Evolutionary conservation across 1,284 basidiomycete species (phyloP).

Genomic region (Coriolopsis trogii): DNA sequence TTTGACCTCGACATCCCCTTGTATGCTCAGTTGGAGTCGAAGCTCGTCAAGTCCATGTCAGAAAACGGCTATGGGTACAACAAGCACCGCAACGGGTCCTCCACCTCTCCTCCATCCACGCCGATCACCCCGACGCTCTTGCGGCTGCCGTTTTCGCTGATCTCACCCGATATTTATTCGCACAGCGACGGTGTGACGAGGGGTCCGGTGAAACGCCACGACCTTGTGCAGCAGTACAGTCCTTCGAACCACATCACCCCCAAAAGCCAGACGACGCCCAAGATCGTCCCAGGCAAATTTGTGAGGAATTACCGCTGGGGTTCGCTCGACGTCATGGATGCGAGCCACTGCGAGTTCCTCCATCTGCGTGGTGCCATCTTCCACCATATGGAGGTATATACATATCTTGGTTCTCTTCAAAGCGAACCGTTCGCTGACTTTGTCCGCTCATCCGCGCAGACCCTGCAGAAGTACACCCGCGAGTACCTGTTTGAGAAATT

Average conservation of each 20-base stretch:
- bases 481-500: slow-evolving; percentile 83
- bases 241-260: slow-evolving; percentile 47
- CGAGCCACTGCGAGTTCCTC: slow-evolving; percentile 76
- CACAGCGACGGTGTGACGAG: slow-evolving; percentile 76
- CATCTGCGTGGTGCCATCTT: slow-evolving; percentile 74
- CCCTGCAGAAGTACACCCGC: slow-evolving; percentile 79
- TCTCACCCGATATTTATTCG: slow-evolving; percentile 79
- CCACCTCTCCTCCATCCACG: slow-evolving; percentile 64
- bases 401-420: slow-evolving; percentile 34
- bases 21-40: slow-evolving; percentile 42
- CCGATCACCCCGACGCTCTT: slow-evolving; percentile 58
- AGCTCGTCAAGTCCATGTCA: slow-evolving; percentile 41
- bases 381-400: slow-evolving; percentile 75
- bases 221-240: slow-evolving; percentile 70
- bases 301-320: slow-evolving; percentile 79
- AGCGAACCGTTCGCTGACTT: slow-evolving; percentile 23
- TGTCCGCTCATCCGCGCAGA: slow-evolving; percentile 45
- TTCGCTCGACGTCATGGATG: slow-evolving; percentile 74
- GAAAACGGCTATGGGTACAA: slow-evolving; percentile 57
- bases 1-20: slow-evolving; percentile 70
- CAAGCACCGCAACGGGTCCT: slow-evolving; percentile 50
- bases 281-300: slow-evolving; percentile 61
- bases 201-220: slow-evolving; percentile 57
- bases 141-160: slow-evolving; percentile 74
- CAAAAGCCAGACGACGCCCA: slow-evolving; percentile 39